These are phyloP conservation scores for Alternaria hordeiaustralica DNA, from an alignment of 2,329 filamentous ascomycete genomes.

Conservation along the genomic window DNA sequence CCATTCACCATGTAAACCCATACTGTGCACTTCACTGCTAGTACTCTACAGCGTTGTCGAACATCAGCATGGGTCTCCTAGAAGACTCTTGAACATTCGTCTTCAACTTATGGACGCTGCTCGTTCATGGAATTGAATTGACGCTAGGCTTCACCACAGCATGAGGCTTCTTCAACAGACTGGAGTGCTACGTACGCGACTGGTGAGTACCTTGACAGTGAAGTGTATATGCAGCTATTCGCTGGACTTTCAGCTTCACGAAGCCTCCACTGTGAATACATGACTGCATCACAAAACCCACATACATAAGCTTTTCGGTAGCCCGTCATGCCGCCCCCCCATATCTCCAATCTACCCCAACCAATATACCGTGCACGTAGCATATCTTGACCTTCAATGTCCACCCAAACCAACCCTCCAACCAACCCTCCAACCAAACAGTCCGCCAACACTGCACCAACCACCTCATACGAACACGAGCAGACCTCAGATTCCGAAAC, in stretches of 20 bases:
- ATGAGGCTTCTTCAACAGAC: neutral
- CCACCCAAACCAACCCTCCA: neutral
- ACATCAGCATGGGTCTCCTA: neutral
- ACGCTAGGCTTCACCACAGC: neutral
- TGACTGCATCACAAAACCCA: neutral
- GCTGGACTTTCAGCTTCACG: neutral
- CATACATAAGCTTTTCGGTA: neutral
- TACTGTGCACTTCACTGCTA: neutral
- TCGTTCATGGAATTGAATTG: neutral
- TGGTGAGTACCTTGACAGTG: neutral
- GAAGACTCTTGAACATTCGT: neutral
- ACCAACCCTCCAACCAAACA: neutral
- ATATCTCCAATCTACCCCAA: neutral
- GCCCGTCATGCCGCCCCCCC: neutral
- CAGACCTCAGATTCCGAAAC: neutral
- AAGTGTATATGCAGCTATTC: neutral
- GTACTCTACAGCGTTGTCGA: neutral
- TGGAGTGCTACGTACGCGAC: neutral
- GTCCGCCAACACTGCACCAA: neutral
- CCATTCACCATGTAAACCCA: neutral
- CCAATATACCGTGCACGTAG: no score
- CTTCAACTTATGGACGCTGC: neutral
- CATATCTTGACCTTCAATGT: neutral
- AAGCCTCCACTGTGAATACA: neutral
- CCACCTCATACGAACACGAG: neutral